Evolutionary conservation across 1,284 basidiomycete species (phyloP).

Genomic region (Ganoderma lingzhi): DNA sequence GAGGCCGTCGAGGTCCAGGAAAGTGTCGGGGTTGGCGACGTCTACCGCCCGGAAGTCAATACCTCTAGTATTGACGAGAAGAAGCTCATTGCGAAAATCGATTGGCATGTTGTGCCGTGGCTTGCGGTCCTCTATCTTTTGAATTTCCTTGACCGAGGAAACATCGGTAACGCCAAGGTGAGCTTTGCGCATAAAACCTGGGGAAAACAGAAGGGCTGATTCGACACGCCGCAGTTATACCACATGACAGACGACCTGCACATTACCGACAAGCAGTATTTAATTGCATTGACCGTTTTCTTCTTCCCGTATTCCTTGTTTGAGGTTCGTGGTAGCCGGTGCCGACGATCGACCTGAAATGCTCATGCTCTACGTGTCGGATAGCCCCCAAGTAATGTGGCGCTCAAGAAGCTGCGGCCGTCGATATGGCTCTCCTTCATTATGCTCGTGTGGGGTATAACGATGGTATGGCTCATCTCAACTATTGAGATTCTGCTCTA

Average conservation of each 20-base stretch:
- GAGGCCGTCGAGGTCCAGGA: constrained; percentile 29
- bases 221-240: constrained; percentile 54
- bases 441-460: constrained; percentile 44
- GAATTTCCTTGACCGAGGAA: constrained; percentile 80
- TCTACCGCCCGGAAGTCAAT: constrained; percentile 61
- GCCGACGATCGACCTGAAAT: neutral
- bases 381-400: constrained; percentile 47
- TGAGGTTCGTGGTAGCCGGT: constrained; percentile 47
- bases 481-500: neutral
- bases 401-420: constrained; percentile 50
- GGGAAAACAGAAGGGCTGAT: neutral
- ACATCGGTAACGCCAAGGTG: constrained; percentile 84
- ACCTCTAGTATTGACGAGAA: constrained; percentile 65
- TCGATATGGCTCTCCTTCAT: constrained; percentile 49
- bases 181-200: constrained; percentile 3
- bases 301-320: constrained; percentile 73
- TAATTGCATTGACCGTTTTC: constrained; percentile 70
- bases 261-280: constrained; percentile 70
- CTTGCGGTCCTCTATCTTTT: constrained; percentile 78
- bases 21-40: constrained; percentile 21
- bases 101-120: constrained; percentile 73
- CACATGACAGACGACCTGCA: constrained; percentile 60
- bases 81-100: constrained; percentile 70
- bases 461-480: constrained; percentile 35
- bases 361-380: neutral